Conservation (phyloP, 495 filamentous ascomycete genomes). For the Lindgomyces ingoldianus region DNA sequence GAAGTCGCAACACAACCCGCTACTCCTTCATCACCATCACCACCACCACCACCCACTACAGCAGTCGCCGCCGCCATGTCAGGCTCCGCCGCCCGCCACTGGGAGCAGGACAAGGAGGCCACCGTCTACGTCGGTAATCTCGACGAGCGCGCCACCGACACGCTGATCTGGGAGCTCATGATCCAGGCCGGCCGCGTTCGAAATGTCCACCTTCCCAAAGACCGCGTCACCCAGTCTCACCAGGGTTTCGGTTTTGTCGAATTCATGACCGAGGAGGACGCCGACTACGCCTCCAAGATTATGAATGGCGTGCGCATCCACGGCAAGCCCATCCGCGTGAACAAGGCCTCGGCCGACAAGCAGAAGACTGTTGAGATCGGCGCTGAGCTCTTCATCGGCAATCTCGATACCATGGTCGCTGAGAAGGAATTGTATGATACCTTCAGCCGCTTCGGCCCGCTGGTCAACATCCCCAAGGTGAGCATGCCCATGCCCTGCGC, state of each 20-base stretch:
- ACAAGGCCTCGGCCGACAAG: constrained; percentile 95
- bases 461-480: constrained; percentile 53
- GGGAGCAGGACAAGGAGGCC: constrained; percentile 99
- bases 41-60: background rate
- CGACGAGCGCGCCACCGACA: constrained; percentile 90
- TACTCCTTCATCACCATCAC: background rate
- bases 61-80: constrained; percentile 23
- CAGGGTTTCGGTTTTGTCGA: constrained; percentile 99
- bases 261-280: constrained; percentile 93
- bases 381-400: constrained; percentile 95
- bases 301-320: constrained; percentile 95
- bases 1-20: background rate
- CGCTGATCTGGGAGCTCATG: constrained; percentile 95
- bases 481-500: background rate
- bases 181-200: constrained; percentile 93
- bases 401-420: constrained; percentile 90
- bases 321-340: constrained; percentile 94
- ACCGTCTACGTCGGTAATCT: constrained; percentile 98
- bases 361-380: constrained; percentile 95
- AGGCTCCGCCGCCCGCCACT: constrained; percentile 60
- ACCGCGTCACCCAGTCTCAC: constrained; percentile 92
- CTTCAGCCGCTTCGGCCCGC: constrained; percentile 87
- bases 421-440: constrained; percentile 98
- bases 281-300: constrained; percentile 93
- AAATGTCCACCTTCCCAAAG: constrained; percentile 96